phyloP scores from a whole-genome alignment of 495 filamentous ascomycete genomes.

The Aspergillus affinis region DNA sequence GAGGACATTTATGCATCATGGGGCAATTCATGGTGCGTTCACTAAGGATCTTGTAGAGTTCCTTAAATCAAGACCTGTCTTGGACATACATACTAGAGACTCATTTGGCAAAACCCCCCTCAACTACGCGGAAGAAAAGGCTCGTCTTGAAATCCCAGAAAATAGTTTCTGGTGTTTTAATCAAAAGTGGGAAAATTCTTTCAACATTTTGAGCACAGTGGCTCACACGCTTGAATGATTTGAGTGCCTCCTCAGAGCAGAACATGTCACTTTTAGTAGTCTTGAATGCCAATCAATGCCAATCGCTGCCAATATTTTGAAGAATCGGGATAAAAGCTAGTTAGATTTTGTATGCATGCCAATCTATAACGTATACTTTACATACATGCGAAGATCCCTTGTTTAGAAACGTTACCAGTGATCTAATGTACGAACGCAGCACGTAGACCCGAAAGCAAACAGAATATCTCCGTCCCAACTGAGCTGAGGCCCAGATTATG shows the following conservation, averaged over 20 bases:
- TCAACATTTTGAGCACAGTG: slow-evolving; percentile 1
- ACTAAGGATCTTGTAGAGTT: slow-evolving; percentile 12
- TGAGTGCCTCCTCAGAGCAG: too few species aligned
- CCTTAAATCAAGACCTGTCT: slow-evolving; percentile 4
- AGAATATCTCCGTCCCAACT: too few species aligned
- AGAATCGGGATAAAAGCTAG: not conserved
- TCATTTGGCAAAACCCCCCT: slow-evolving; percentile 15
- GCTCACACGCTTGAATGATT: slow-evolving; percentile 1
- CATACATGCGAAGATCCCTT: not conserved
- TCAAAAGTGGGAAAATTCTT: slow-evolving; percentile 3
- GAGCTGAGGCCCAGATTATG: too few species aligned
- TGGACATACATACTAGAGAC: slow-evolving; percentile 13
- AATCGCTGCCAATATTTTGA: not conserved
- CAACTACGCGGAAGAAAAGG: slow-evolving; percentile 18
- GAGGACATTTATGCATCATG: slow-evolving; percentile 14
- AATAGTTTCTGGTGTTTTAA: not conserved
- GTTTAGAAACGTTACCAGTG: too few species aligned
- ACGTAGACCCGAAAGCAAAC: too few species aligned
- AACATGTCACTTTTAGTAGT: too few species aligned
- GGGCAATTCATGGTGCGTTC: slow-evolving; percentile 15
- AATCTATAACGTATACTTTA: slow-evolving; percentile 8
- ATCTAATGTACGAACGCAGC: too few species aligned
- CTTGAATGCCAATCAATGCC: too few species aligned
- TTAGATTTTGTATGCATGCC: not conserved
- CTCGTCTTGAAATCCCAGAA: slow-evolving; percentile 2